These are phyloP conservation scores for Xylariaceae sp. DNA, from an alignment of 2,329 filamentous ascomycete species.

Conservation along the genomic window DNA sequence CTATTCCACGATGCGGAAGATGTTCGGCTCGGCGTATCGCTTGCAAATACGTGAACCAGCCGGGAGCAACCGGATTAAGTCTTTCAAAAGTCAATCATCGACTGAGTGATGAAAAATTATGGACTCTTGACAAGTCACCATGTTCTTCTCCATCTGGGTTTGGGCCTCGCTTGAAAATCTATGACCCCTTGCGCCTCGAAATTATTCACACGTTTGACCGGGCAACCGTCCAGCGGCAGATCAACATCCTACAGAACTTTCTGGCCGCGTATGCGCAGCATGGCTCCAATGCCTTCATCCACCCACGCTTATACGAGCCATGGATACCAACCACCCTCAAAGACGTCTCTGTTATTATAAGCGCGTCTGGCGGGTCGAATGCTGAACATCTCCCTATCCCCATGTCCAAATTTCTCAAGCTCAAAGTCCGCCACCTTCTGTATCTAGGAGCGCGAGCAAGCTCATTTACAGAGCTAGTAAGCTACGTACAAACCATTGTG, in stretches of 20 bases:
- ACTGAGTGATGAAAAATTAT: background rate
- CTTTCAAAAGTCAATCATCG: background rate
- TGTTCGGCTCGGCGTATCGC: background rate
- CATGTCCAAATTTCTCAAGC: background rate
- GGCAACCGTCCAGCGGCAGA: background rate
- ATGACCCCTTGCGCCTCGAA: background rate
- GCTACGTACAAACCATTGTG: background rate
- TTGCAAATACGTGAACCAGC: constrained; percentile 4
- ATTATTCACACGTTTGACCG: background rate
- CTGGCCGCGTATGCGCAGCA: background rate
- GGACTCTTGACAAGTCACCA: background rate
- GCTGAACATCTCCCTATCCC: background rate
- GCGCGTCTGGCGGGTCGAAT: too few species aligned
- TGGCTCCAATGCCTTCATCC: constrained; percentile 1
- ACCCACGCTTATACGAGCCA: background rate
- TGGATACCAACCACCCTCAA: background rate
- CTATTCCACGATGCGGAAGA: background rate
- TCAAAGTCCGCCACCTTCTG: background rate
- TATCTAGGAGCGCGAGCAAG: background rate
- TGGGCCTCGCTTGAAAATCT: background rate
- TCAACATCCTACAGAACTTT: constrained; percentile 1
- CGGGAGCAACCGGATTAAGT: background rate
- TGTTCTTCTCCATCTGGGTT: background rate
- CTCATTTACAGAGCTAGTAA: background rate
- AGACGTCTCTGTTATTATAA: background rate